Evolutionary conservation across 352 stramenopile species (phyloP).

Genomic region (Phytophthora lateralis): DNA sequence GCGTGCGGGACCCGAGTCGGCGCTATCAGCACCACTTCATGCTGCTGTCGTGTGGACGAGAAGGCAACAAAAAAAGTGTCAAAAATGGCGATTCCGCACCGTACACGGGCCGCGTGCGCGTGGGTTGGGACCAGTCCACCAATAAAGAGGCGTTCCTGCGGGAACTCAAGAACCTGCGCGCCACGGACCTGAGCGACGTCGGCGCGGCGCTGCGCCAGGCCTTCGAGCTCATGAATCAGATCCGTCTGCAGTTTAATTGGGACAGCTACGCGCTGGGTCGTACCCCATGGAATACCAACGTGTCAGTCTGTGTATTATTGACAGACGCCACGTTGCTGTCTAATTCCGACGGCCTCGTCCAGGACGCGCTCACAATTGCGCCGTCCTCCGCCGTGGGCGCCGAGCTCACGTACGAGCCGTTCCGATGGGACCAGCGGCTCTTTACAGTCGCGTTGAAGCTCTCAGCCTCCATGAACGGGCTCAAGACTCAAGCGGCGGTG

Average conservation of each 20-base stretch:
- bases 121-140: constrained; percentile 87
- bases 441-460: constrained; percentile 87
- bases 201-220: constrained; percentile 74
- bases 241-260: constrained; percentile 88
- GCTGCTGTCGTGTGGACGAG: constrained; percentile 76
- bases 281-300: constrained; percentile 85
- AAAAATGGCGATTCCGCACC: constrained; percentile 23
- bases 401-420: constrained; percentile 85
- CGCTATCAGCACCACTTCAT: constrained; percentile 91
- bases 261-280: constrained; percentile 86
- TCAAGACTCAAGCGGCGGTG: constrained; percentile 50
- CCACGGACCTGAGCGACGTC: constrained; percentile 81
- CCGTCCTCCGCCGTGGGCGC: constrained; percentile 68
- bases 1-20: constrained; percentile 77
- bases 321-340: constrained; percentile 83
- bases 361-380: constrained; percentile 77
- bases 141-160: constrained; percentile 84
- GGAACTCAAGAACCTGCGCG: constrained; percentile 85
- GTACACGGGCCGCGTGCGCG: constrained; percentile 74
- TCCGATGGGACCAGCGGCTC: constrained; percentile 84
- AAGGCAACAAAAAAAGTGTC: constrained; percentile 30
- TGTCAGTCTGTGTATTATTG: constrained; percentile 79
- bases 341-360: constrained; percentile 64
- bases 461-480: constrained; percentile 57
- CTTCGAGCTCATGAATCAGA: constrained; percentile 91